Evolutionary conservation across 2,329 filamentous ascomycete genomes (phyloP).

Genomic region (Pseudogymnoascus sp.): DNA sequence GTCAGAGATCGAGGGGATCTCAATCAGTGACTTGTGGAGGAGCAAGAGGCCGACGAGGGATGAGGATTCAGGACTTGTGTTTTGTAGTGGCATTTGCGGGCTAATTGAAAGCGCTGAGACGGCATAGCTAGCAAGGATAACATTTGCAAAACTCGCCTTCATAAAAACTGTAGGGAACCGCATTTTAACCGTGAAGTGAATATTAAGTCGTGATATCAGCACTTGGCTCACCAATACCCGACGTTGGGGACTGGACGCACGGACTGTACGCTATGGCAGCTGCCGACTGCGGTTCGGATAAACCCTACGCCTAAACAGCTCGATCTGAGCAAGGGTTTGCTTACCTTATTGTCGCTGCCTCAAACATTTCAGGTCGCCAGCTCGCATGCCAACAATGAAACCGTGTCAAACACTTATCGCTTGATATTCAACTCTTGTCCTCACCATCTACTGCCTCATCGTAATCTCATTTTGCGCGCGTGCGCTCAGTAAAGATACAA

Average conservation of each 20-base stretch:
- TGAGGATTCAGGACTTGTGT: slow-evolving; percentile 12
- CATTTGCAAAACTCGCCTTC: neutral
- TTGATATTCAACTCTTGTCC: neutral
- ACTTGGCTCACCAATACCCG: neutral
- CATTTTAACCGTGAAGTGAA: slow-evolving; percentile 1
- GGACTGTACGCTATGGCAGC: neutral
- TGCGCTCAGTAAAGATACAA: slow-evolving; percentile 2
- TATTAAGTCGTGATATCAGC: neutral
- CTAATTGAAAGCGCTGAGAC: slow-evolving; percentile 12
- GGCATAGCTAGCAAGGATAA: slow-evolving; percentile 15
- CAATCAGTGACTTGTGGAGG: slow-evolving; percentile 54
- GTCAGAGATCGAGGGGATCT: slow-evolving; percentile 52
- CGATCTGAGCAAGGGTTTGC: slow-evolving; percentile 4
- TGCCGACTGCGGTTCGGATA: neutral
- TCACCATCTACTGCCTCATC: neutral
- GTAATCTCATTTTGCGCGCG: neutral
- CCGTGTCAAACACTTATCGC: slow-evolving; percentile 1
- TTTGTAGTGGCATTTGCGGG: slow-evolving; percentile 14
- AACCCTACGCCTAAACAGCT: slow-evolving; percentile 9
- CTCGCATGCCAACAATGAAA: slow-evolving; percentile 7
- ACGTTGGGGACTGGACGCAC: neutral
- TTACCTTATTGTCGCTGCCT: slow-evolving; percentile 5
- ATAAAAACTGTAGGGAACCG: neutral
- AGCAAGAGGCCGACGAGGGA: slow-evolving; percentile 38
- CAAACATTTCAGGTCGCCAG: neutral